phyloP scores from a whole-genome alignment of 306 rosid species.

The Sesbania bispinosa region DNA sequence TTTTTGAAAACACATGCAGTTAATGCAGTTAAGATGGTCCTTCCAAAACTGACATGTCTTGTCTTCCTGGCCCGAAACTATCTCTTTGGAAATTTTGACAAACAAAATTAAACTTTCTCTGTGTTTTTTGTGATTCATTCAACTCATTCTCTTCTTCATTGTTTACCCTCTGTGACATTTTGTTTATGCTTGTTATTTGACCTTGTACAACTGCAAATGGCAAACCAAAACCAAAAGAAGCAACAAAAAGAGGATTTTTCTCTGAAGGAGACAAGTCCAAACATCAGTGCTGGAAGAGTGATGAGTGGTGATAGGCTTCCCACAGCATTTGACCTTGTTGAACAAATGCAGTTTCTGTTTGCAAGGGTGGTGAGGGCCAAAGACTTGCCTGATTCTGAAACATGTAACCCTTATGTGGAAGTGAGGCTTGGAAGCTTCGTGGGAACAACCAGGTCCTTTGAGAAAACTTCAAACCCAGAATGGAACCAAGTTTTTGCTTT shows the following conservation, averaged over 20 bases:
- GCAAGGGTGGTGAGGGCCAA: slow-evolving; percentile 13
- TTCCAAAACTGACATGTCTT: not conserved
- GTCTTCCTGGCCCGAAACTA: not conserved
- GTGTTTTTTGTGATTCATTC: too few species aligned
- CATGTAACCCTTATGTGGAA: slow-evolving; percentile 21
- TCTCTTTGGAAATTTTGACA: not conserved
- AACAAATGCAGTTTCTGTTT: slow-evolving; percentile 26
- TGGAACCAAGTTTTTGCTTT: slow-evolving; percentile 34
- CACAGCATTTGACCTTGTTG: slow-evolving; percentile 23
- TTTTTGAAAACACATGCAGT: too few species aligned
- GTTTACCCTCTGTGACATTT: too few species aligned
- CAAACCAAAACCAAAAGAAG: slow-evolving; percentile 6
- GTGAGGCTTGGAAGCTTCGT: slow-evolving; percentile 20
- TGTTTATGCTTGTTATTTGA: too few species aligned
- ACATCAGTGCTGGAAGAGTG: slow-evolving; percentile 27
- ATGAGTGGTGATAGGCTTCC: slow-evolving; percentile 32
- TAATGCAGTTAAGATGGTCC: not conserved
- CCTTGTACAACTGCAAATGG: slow-evolving; percentile 6
- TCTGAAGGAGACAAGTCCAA: slow-evolving; percentile 26
- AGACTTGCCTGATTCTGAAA: not conserved
- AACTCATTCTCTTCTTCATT: too few species aligned
- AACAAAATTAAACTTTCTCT: not conserved
- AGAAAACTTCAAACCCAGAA: slow-evolving; percentile 3
- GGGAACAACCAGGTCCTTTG: slow-evolving; percentile 4
- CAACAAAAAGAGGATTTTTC: slow-evolving; percentile 14